These are phyloP conservation scores for Pistacia integerrima DNA, from an alignment of 345 rosid genomes.

Conservation along the genomic window DNA sequence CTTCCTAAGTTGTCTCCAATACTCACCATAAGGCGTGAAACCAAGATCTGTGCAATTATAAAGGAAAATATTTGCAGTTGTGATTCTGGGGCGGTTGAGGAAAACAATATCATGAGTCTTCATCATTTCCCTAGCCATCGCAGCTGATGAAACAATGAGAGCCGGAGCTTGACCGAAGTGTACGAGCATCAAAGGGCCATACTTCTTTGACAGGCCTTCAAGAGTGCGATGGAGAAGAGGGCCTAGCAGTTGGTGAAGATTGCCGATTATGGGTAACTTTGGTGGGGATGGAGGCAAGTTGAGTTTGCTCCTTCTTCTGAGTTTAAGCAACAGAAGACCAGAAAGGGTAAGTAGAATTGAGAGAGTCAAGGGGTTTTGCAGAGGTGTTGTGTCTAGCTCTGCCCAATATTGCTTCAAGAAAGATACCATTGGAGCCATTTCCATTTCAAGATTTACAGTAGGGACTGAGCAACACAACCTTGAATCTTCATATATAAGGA, in stretches of 20 bases:
- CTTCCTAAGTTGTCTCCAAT: constrained; percentile 28
- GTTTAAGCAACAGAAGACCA: not conserved
- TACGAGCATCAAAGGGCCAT: constrained; percentile 28
- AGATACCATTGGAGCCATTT: not conserved
- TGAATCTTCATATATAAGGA: too few species aligned
- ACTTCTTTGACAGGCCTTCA: constrained; percentile 3
- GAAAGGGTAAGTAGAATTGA: not conserved
- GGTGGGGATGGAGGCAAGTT: constrained; percentile 28
- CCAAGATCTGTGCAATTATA: constrained; percentile 12
- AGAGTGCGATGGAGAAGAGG: constrained; percentile 16
- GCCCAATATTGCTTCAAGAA: too few species aligned
- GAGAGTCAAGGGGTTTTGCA: not conserved
- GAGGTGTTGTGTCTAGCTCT: not conserved
- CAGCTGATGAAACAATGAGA: constrained; percentile 26
- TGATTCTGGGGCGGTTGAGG: not conserved
- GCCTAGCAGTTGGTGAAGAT: constrained; percentile 23
- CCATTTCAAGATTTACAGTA: not conserved
- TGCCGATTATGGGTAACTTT: constrained; percentile 29
- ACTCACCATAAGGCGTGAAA: constrained; percentile 30
- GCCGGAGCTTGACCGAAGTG: constrained; percentile 13
- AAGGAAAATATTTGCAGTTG: constrained; percentile 8
- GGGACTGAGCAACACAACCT: not conserved
- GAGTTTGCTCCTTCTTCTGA: not conserved
- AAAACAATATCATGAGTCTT: constrained; percentile 15
- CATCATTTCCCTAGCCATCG: constrained; percentile 8